Conservation (phyloP, 225 moss, liverwort and hornwort species). For the Sphagnum tenellum region DNA sequence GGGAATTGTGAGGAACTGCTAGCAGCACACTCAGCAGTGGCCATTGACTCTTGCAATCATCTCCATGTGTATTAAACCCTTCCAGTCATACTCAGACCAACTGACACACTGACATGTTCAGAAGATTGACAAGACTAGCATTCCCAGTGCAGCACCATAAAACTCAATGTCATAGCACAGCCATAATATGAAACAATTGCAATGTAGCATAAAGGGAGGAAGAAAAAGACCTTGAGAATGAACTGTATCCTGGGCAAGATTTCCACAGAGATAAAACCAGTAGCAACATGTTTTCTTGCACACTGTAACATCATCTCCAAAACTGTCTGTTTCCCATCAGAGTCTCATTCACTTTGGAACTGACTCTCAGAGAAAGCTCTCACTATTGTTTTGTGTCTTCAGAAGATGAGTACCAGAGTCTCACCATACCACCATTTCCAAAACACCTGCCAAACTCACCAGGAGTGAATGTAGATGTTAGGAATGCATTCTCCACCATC, state of each 20-base stretch:
- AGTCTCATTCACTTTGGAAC: conserved; percentile 31
- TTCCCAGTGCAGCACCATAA: no score
- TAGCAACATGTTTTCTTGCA: conserved; percentile 68
- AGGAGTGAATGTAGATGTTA: no score
- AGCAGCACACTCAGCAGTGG: conserved; percentile 65
- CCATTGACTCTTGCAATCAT: conserved; percentile 61
- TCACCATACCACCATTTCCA: conserved; percentile 64
- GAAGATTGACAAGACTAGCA: no score
- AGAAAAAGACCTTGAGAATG: conserved; percentile 60
- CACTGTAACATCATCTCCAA: conserved; percentile 53
- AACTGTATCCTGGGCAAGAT: conserved; percentile 82
- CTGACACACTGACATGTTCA: no score
- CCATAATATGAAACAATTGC: no score
- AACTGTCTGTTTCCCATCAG: conserved; percentile 45
- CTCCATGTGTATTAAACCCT: conserved; percentile 57
- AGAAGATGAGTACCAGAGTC: conserved; percentile 64
- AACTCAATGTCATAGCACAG: no score
- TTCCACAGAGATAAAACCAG: conserved; percentile 92
- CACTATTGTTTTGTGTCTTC: conserved; percentile 49
- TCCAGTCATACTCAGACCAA: no score
- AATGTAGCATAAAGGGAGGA: not conserved
- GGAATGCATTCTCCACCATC: no score
- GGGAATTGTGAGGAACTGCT: conserved; percentile 80
- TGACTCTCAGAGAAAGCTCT: conserved; percentile 54
- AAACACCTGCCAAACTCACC: conserved; percentile 32